Conservation (phyloP, 176 grass and related monocot species). For the Triticum aestivum region DNA sequence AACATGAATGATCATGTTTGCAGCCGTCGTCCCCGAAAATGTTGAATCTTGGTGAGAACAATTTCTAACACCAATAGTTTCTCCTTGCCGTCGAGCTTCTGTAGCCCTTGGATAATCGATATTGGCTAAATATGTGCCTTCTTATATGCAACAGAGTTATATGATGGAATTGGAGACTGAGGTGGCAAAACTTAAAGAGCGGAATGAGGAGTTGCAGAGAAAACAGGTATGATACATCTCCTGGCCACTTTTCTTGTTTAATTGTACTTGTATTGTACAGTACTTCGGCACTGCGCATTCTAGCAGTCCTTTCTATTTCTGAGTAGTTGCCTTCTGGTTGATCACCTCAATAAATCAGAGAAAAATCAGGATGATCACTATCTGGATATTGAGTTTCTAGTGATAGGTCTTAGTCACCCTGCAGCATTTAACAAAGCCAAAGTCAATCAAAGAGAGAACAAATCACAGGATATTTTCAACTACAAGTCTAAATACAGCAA, state of each 20-base stretch:
- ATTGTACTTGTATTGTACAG: neutral
- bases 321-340: neutral
- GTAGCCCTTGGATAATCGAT: neutral
- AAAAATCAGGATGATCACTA: neutral
- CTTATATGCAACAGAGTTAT: conserved; percentile 49
- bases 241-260: neutral
- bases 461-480: neutral
- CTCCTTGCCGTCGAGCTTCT: neutral
- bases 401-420: neutral
- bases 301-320: neutral
- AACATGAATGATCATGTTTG: neutral
- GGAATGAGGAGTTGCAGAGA: conserved; percentile 66
- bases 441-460: neutral
- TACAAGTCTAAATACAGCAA: neutral
- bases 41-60: neutral
- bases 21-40: neutral
- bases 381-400: neutral
- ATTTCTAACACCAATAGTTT: neutral
- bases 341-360: neutral
- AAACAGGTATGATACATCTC: conserved; percentile 55
- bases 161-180: conserved; percentile 88
- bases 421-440: neutral
- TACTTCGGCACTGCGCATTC: neutral
- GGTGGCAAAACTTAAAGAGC: conserved; percentile 78
- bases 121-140: neutral